Conservation (phyloP, 2,329 filamentous ascomycete species). For the Amauroascus verrucosus region DNA sequence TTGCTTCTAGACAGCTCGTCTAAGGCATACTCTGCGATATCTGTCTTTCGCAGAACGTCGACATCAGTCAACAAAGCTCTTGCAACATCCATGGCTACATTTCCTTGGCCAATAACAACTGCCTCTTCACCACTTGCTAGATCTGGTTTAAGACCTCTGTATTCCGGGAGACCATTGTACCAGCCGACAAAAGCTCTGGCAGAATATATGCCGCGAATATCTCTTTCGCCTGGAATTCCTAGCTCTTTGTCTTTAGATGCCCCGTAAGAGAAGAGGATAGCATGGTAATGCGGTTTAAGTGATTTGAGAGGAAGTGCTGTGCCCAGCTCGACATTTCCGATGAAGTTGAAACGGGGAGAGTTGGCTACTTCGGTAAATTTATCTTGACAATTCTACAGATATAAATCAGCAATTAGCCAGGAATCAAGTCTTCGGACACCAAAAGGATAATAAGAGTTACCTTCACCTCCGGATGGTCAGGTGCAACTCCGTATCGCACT, state of each 20-base stretch:
- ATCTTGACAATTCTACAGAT: slow-evolving; percentile 73
- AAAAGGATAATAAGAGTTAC: slow-evolving; percentile 38
- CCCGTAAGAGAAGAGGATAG: slow-evolving; percentile 85
- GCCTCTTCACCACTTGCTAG: slow-evolving; percentile 68
- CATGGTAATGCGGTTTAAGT: slow-evolving; percentile 77
- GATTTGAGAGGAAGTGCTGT: slow-evolving; percentile 54
- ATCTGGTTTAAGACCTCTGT: slow-evolving; percentile 60
- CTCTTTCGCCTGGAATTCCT: slow-evolving; percentile 64
- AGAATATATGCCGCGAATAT: slow-evolving; percentile 66
- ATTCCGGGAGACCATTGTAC: slow-evolving; percentile 93
- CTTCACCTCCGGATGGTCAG: slow-evolving; percentile 97
- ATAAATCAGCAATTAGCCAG: background rate
- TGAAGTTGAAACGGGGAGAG: slow-evolving; percentile 74
- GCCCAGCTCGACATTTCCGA: slow-evolving; percentile 80
- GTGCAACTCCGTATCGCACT: slow-evolving; percentile 90
- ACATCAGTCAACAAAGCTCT: slow-evolving; percentile 72
- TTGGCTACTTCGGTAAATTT: slow-evolving; percentile 83
- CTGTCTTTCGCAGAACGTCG: slow-evolving; percentile 64
- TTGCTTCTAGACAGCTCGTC: slow-evolving; percentile 61
- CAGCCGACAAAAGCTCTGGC: slow-evolving; percentile 91
- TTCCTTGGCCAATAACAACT: slow-evolving; percentile 85
- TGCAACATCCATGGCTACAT: slow-evolving; percentile 89
- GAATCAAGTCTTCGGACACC: background rate
- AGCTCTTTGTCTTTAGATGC: slow-evolving; percentile 73
- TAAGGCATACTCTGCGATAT: slow-evolving; percentile 79